phyloP scores from a whole-genome alignment of 345 rosid species.

The Dovyalis caffra region DNA sequence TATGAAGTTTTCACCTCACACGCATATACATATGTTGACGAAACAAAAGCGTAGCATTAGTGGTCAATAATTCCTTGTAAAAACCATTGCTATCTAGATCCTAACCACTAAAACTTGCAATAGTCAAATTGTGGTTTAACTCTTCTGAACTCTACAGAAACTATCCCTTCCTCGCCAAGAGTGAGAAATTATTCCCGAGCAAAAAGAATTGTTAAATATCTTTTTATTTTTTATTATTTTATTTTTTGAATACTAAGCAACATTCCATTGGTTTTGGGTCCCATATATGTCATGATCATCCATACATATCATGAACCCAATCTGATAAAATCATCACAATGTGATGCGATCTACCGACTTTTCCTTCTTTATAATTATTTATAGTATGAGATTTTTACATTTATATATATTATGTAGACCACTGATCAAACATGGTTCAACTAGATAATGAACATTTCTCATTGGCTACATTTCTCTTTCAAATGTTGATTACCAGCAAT shows the following conservation, averaged over 20 bases:
- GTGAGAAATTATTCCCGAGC: neutral
- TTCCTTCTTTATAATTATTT: constrained; percentile 8
- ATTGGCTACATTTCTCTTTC: constrained; percentile 16
- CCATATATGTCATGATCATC: constrained; percentile 23
- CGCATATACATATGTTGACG: neutral
- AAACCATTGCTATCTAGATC: neutral
- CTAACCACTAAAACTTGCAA: neutral
- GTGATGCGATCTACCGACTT: constrained; percentile 71
- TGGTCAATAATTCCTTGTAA: neutral
- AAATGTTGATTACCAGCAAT: constrained; percentile 16
- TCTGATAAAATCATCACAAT: constrained; percentile 59
- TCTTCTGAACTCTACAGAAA: neutral
- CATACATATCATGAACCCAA: constrained; percentile 37
- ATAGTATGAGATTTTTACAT: neutral
- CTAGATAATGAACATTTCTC: neutral
- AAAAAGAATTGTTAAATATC: no score
- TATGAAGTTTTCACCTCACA: neutral
- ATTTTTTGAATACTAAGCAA: constrained; percentile 11
- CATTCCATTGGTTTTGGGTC: constrained; percentile 1
- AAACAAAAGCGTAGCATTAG: neutral
- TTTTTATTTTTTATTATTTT: no score
- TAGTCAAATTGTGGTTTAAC: neutral
- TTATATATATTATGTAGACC: neutral
- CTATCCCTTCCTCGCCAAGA: no score
- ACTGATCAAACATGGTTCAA: constrained; percentile 5